Evolutionary conservation across 805 yeast genomes (phyloP).

Genomic region (Pichia gijzeniarum): DNA sequence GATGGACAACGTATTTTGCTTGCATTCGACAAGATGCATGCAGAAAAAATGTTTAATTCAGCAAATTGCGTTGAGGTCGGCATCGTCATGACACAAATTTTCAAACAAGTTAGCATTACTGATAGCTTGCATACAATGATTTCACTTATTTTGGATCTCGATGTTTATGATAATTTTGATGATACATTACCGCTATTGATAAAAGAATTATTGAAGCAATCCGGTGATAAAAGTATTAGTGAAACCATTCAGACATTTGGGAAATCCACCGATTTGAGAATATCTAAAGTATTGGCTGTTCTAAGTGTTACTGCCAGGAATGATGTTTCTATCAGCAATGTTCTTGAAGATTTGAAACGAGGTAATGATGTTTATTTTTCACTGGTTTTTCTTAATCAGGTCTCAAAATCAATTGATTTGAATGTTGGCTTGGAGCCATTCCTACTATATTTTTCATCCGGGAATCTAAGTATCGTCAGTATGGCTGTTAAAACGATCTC

Average conservation of each 20-base stretch:
- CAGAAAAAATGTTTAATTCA: conserved; percentile 11
- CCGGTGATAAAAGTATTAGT: conserved; percentile 12
- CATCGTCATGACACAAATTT: conserved; percentile 14
- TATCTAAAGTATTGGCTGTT: conserved; percentile 29
- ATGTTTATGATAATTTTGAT: conserved; percentile 15
- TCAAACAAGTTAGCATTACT: conserved; percentile 2
- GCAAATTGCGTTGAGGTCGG: conserved; percentile 10
- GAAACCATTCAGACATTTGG: conserved; percentile 16
- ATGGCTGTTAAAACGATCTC: conserved; percentile 53
- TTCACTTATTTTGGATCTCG: conserved; percentile 15
- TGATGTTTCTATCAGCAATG: conserved; percentile 24
- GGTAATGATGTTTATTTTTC: conserved; percentile 25
- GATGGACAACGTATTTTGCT: conserved; percentile 8
- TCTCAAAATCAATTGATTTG: conserved; percentile 34
- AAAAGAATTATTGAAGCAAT: conserved; percentile 14
- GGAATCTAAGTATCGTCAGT: conserved; percentile 30
- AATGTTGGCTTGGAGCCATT: conserved; percentile 33
- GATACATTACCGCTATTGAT: conserved; percentile 19
- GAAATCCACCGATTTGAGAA: conserved; percentile 19
- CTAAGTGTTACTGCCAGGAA: conserved; percentile 30
- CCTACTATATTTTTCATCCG: conserved; percentile 25
- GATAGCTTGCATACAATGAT: conserved; percentile 11
- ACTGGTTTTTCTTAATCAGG: conserved; percentile 42
- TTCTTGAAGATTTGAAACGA: conserved; percentile 16
- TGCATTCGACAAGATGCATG: conserved; percentile 9